These are phyloP conservation scores for Leishmania turanica DNA, from an alignment of 208 protist genomes.

Conservation along the genomic window DNA sequence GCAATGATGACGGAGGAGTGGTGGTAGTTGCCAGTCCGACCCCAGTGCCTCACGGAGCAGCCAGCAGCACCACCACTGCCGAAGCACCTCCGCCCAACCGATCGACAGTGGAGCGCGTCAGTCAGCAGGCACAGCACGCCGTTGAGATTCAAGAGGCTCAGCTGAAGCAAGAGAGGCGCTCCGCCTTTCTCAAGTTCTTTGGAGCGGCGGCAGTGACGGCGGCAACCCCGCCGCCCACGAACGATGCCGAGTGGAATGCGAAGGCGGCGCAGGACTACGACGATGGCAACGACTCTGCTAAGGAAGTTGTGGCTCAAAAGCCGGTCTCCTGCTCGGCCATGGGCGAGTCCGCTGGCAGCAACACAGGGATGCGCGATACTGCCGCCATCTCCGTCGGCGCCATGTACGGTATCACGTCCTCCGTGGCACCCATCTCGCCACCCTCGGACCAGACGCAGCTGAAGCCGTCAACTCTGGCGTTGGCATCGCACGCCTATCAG, in stretches of 20 bases:
- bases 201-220: constrained; percentile 17
- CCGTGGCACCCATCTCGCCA: not conserved
- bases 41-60: not conserved
- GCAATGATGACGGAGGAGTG: not conserved
- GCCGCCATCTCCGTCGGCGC: not conserved
- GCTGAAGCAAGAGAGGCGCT: constrained; percentile 17
- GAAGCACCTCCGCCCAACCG: not conserved
- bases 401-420: not conserved
- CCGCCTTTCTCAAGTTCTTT: constrained; percentile 37
- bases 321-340: not conserved
- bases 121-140: constrained; percentile 1
- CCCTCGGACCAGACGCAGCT: not conserved
- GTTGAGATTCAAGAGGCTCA: constrained; percentile 2
- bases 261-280: not conserved
- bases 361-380: not conserved
- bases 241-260: not conserved
- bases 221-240: not conserved
- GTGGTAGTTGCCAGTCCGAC: not conserved
- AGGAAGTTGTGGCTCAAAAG: not conserved
- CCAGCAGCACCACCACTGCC: not conserved
- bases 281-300: not conserved
- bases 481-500: constrained; percentile 29
- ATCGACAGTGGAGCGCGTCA: constrained; percentile 10
- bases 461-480: not conserved
- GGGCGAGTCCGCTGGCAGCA: not conserved